phyloP scores from a whole-genome alignment of 352 stramenopile genomes.

The Salisapilia sapeloensis region DNA sequence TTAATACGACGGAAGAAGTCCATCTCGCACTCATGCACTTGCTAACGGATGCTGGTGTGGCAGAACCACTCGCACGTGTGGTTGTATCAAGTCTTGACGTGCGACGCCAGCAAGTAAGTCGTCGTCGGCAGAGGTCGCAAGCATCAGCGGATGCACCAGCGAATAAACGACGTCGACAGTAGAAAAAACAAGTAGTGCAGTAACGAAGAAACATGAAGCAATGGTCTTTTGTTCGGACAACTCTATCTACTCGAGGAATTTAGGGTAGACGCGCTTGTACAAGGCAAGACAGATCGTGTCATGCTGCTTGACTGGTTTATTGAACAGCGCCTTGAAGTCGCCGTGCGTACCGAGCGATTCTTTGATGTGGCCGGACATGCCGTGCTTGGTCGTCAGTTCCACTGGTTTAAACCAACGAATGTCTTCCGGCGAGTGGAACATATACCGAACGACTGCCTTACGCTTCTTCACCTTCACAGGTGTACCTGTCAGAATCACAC shows the following conservation, averaged over 20 bases:
- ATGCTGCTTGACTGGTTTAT: conserved; percentile 97
- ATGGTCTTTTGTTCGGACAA: too few relatives aligned
- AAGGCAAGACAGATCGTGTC: conserved; percentile 97
- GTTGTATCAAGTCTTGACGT: too few relatives aligned
- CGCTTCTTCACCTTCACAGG: conserved; percentile 97
- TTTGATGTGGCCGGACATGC: conserved; percentile 95
- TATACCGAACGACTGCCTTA: conserved; percentile 96
- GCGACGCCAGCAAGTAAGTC: too few relatives aligned
- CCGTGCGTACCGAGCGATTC: conserved; percentile 97
- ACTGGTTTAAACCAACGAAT: conserved; percentile 98
- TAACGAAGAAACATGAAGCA: too few relatives aligned
- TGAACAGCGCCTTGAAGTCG: conserved; percentile 98
- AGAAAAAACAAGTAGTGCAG: too few relatives aligned
- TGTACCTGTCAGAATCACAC: conserved; percentile 95
- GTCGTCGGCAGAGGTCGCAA: too few relatives aligned
- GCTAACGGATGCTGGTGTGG: too few relatives aligned
- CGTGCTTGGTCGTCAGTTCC: conserved; percentile 95
- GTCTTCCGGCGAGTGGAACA: conserved; percentile 98
- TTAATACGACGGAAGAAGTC: too few relatives aligned
- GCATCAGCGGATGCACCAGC: too few relatives aligned
- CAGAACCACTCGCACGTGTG: too few relatives aligned
- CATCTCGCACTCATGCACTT: too few relatives aligned
- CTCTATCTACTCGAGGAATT: conserved; percentile 65
- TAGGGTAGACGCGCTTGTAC: conserved; percentile 99
- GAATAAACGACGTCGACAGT: too few relatives aligned